Conservation (phyloP, 2,329 filamentous ascomycete genomes). For the Monilinia fructigena region DNA sequence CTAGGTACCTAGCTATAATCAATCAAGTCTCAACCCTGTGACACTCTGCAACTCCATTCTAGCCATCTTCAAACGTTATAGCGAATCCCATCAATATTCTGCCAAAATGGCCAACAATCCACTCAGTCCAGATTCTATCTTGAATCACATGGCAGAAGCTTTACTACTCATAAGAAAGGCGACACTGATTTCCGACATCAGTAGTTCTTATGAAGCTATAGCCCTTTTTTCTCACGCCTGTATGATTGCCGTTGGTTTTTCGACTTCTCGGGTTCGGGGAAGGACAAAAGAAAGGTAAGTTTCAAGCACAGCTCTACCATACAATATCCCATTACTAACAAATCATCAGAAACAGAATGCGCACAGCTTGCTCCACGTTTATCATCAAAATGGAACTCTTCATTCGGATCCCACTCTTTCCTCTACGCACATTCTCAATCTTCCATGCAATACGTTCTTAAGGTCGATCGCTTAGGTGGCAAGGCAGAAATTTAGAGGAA, state of each 20-base stretch:
- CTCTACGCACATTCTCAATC: conserved; percentile 85
- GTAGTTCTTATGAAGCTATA: conserved; percentile 75
- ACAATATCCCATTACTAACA: conserved; percentile 19
- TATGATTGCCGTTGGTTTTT: conserved; percentile 80
- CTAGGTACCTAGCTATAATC: neutral
- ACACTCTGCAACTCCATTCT: neutral
- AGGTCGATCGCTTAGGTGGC: conserved; percentile 75
- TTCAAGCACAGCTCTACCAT: neutral
- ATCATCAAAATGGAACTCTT: conserved; percentile 76
- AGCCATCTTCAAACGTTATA: neutral
- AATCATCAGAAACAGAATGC: conserved; percentile 53
- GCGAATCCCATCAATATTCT: conserved; percentile 4
- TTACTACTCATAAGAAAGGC: conserved; percentile 51
- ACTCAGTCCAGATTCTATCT: conserved; percentile 47
- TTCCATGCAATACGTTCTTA: conserved; percentile 78
- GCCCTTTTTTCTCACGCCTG: conserved; percentile 82
- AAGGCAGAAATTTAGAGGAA: conserved; percentile 84
- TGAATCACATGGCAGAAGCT: conserved; percentile 58
- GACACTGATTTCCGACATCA: conserved; percentile 62
- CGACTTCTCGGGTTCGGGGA: conserved; percentile 80
- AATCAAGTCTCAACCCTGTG: neutral
- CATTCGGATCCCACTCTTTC: conserved; percentile 71
- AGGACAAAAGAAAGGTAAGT: conserved; percentile 68
- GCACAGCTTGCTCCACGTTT: conserved; percentile 60
- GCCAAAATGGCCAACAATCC: conserved; percentile 41